Evolutionary conservation across 2,329 filamentous ascomycete genomes (phyloP), one percentile per base, ranked within the genome.

Genomic region (Pseudogymnoascus sp.): DNA sequence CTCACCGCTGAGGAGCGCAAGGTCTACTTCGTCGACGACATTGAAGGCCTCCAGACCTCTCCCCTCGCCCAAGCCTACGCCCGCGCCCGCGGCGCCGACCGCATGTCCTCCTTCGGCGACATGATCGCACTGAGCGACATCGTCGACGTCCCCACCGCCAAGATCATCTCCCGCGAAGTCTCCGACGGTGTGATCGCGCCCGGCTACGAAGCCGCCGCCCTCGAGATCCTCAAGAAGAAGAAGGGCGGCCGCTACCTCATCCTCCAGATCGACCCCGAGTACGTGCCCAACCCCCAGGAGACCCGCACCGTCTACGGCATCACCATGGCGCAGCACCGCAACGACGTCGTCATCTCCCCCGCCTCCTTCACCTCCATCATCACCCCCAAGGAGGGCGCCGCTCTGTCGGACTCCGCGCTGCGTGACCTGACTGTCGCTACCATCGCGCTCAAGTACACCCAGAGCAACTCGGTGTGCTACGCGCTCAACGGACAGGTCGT

Each of bases 391-490:
- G 87, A 91, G 70, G 82, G 86, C 61, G 78, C 80, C 40, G 76
- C 84, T 16, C 84, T 99, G 19, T 85, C 93, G 40, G 91, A 95
- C 72, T 83, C 85, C 63, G 95, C 95, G 61, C 83, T 93, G 66
- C 88, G 93, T 66, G 95, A 99, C 73, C 81, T 99, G 68, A 93
- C 93, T 28, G 89, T 99, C 56, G 95, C 95, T 62, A 99, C 95
- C 63, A 97, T 99, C 73, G 92, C 95, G 35, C 84, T 98, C 71
- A 99, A 99, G 81, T 99, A 96, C 82, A 99, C 95, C 1, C 93
- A 99, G 79, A 96, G 92, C 74, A 99, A 99, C 85, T 97, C 93
- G 26, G 95, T 99, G 67, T 98, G 93, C 84, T 99, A 98, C 75
- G 93, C 95, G 62, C 82, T 91, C 67, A 93, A 96, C 72, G 95